A percentile compares a stretch with the other conserved stretches of the same genome.
phyloP scores from a whole-genome alignment of 768 basidiomycete species.

The Tremella mesenterica region DNA sequence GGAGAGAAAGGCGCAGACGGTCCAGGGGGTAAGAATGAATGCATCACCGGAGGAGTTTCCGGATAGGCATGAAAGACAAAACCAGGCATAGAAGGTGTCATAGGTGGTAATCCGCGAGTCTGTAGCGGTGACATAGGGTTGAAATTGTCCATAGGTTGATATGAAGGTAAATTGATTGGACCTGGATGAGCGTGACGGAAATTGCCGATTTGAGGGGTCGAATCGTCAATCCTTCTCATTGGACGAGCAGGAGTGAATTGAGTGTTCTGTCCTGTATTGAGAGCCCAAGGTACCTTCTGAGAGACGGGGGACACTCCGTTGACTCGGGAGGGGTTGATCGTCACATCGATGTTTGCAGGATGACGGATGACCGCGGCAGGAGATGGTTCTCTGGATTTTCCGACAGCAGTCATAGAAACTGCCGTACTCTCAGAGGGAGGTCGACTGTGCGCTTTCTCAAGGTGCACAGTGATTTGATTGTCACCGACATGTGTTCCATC shows the following conservation, averaged over 20 bases:
- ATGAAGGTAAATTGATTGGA: conserved; percentile 45
- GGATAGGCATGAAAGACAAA: conserved; percentile 62
- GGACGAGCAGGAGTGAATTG: conserved; percentile 9
- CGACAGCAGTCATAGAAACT: neutral
- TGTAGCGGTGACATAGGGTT: conserved; percentile 51
- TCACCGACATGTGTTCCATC: conserved; percentile 77
- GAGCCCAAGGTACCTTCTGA: conserved; percentile 19
- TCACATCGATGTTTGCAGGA: neutral
- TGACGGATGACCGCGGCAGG: no score
- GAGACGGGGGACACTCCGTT: neutral
- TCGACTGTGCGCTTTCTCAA: conserved; percentile 49
- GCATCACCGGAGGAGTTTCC: conserved; percentile 47
- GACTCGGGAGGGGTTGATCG: neutral
- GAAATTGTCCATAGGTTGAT: conserved; percentile 23
- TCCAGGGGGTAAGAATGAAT: conserved; percentile 44
- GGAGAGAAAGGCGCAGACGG: conserved; percentile 56
- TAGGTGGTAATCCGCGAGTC: conserved; percentile 75
- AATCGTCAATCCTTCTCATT: neutral
- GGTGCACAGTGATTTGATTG: conserved; percentile 76
- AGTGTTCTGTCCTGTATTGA: conserved; percentile 19
- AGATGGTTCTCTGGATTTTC: no score
- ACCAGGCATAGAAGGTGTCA: conserved; percentile 95
- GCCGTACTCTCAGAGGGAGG: neutral
- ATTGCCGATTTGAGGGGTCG: conserved; percentile 10
- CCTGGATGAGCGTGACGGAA: conserved; percentile 33